Conservation (phyloP, 2,329 filamentous ascomycete species). For the Thelonectria olida region DNA sequence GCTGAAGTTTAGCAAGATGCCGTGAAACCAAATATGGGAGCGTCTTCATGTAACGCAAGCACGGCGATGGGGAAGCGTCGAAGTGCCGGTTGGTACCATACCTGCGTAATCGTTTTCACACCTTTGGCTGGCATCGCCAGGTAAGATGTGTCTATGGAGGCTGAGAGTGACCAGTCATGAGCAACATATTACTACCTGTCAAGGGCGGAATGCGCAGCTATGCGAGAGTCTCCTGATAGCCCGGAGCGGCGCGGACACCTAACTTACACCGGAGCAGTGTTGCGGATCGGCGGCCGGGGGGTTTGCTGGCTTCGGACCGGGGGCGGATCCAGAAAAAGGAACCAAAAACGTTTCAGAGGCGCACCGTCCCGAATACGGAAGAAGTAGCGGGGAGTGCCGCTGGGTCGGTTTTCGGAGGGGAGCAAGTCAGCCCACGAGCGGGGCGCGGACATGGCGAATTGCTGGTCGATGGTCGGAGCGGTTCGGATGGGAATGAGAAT, state of each 20-base stretch:
- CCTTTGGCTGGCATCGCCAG: too few species aligned
- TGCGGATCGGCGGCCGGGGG: neutral
- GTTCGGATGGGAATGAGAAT: slow-evolving; percentile 27
- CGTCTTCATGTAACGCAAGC: too few species aligned
- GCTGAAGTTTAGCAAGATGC: too few species aligned
- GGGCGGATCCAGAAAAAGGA: slow-evolving; percentile 12
- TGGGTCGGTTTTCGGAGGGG: slow-evolving; percentile 1
- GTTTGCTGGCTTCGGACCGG: slow-evolving; percentile 17
- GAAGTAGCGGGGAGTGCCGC: slow-evolving; percentile 8
- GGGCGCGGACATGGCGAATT: slow-evolving; percentile 26
- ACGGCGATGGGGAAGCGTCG: too few species aligned
- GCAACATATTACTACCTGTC: neutral
- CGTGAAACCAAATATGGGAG: too few species aligned
- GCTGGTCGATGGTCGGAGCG: slow-evolving; percentile 34
- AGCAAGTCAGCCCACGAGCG: slow-evolving; percentile 40
- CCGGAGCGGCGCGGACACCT: slow-evolving; percentile 12
- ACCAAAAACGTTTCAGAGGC: neutral
- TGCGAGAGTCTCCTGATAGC: slow-evolving; percentile 1
- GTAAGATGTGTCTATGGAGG: too few species aligned
- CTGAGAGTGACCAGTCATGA: neutral
- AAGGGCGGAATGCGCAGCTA: neutral
- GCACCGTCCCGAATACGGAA: slow-evolving; percentile 34
- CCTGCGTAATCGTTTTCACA: neutral
- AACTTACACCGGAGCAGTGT: neutral
- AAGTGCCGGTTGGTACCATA: too few species aligned